Evolutionary conservation across 805 yeast genomes (phyloP), one percentile per base, ranked within the genome.

Genomic region (Pichia deserticola): DNA sequence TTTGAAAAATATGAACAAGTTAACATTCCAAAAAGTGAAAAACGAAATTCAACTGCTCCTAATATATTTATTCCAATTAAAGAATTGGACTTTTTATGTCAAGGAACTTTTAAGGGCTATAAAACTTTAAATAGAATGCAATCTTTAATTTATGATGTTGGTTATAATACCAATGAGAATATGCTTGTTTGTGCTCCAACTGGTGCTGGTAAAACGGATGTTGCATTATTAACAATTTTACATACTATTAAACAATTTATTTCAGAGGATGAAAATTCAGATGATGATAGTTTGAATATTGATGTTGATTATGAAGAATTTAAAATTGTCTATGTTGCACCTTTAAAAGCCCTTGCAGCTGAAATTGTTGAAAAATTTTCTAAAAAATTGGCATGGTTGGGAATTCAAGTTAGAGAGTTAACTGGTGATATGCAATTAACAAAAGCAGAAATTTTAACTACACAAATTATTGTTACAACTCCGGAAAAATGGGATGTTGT

Each of bases 401-500:
- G 96, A 5, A 80, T 95, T 32, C 77, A 77, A 53, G 98, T 92
- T 0, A 68, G 93, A 42, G 97, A 90, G 61, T 72, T 90, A 51
- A 90, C 97, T 4, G 97, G 97, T 62, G 97, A 89, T 69, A 90
- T 90, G 96, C 97, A 89, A 61, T 68, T 89, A 47, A 85, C 95
- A 0, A 79, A 81, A 54, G 75, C 84, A 2, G 97, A 89, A 64
- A 88, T 89, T 39, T 64, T 80, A 59, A 77, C 78, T 1, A 90
- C 97, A 0, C 97, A 89, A 63, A 75, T 89, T 39, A 86, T 89
- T 54, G 97, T 89, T 3, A 90, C 97, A 0, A 89, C 97, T 0
- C 97, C 97, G 0, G 97, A 89, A 62, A 89, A 89, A 65, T 89
- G 97, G 97, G 97, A 89, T 69, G 97, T 93, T 3, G 97, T 93